Evolutionary conservation across 345 rosid species (phyloP), one percentile per base, ranked within the genome.

Genomic region (Populus pruinosa): DNA sequence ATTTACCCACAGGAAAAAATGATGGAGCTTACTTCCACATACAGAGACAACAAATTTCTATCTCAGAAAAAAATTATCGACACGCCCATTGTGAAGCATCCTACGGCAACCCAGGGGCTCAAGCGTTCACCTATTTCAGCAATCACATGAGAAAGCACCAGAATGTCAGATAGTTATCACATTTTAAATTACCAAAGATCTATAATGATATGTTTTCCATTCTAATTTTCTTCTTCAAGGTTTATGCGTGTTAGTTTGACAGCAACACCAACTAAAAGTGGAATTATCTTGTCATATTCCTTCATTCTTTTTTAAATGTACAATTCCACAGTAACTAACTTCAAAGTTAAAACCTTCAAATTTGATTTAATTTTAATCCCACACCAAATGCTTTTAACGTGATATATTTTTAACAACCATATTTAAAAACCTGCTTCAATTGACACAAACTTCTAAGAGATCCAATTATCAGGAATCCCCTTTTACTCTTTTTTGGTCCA

Each of bases 91-190:
- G 88, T 76, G 80, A 96, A 89, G 91, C 99, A 96, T 72, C 99
- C 98, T 9, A 78, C 85, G 6, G 97, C 90, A 78, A 96, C 89
- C 99, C 98, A 96, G 6, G 98, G 97, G 81, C 97, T 96, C 85
- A 92, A 85, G 53, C 97, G 93, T 83, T 94, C 98, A 81, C 99
- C 99, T 91, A 81, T 70, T 80, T 66, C 84, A 84, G 53, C 70
- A 86, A 70, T 43, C 36, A 36, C 29, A n/a, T 1, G 43, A 71
- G 56, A 66, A 76, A 70, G 29, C 10, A 38, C 70, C 59, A 69
- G 73, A 18, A 39, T 70, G 69, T 20, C 27, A 59, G 63, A n/a
- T 23, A n/a, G 71, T 55, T 71, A n/a, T 17, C 31, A 41, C 11
- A 55, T 20, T 13, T 27, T 63, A 5, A 53, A 53, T 17, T 23